Percentiles rank a stretch among this genome's conserved stretches.
These are phyloP conservation scores for Babesia sp. DNA, from an alignment of 169 alveolate species.

Conservation along the genomic window DNA sequence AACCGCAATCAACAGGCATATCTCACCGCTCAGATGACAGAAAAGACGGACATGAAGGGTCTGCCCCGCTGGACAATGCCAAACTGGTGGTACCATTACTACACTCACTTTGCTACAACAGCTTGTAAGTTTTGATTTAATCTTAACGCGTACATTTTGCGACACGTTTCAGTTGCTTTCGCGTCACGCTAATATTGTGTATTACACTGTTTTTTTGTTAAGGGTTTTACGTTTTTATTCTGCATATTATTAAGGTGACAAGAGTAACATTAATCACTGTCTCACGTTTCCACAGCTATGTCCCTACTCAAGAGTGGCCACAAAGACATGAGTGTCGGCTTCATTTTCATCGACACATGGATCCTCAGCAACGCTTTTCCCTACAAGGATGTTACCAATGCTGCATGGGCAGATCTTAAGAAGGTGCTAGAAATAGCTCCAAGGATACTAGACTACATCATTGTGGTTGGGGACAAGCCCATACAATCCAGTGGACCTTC, in stretches of 20 bases:
- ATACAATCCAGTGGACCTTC: slow-evolving; percentile 85
- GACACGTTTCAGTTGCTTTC: no score
- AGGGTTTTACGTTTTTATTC: no score
- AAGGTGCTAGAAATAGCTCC: slow-evolving; percentile 84
- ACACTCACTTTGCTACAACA: slow-evolving; percentile 80
- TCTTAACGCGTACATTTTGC: neutral
- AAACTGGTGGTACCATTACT: slow-evolving; percentile 89
- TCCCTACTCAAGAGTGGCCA: slow-evolving; percentile 75
- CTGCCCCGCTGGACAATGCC: slow-evolving; percentile 89
- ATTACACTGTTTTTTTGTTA: no score
- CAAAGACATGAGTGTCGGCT: slow-evolving; percentile 83
- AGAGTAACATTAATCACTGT: no score
- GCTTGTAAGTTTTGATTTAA: slow-evolving; percentile 62
- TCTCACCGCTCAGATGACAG: slow-evolving; percentile 58
- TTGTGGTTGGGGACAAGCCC: slow-evolving; percentile 89
- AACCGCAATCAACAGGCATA: slow-evolving; percentile 75
- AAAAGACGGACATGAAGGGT: slow-evolving; percentile 42
- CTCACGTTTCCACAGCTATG: slow-evolving; percentile 36
- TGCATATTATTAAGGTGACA: no score
- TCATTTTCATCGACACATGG: slow-evolving; percentile 89
- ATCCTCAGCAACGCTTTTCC: slow-evolving; percentile 84
- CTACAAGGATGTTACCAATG: slow-evolving; percentile 77
- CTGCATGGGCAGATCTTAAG: slow-evolving; percentile 85
- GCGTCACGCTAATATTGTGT: no score
- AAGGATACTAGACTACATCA: slow-evolving; percentile 81